These are phyloP conservation scores for Aegilops umbellulata DNA, from an alignment of 176 grass and related monocot species.

Conservation along the genomic window DNA sequence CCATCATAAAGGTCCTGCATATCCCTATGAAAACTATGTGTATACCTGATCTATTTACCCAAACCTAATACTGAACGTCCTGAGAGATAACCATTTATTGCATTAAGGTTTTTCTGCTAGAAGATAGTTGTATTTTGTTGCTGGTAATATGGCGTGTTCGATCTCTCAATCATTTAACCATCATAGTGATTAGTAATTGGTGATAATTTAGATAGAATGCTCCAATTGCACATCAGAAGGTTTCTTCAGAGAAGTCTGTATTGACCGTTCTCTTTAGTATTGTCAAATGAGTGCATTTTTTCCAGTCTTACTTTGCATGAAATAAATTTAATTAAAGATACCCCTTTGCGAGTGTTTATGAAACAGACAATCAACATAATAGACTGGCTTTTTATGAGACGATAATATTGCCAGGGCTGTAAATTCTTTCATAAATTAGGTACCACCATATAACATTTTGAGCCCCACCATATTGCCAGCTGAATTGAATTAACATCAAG, in stretches of 20 bases:
- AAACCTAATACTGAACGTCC: neutral
- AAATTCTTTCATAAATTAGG: neutral
- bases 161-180: neutral
- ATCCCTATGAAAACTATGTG: neutral
- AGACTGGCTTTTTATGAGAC: neutral
- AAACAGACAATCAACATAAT: no score
- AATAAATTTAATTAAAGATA: no score
- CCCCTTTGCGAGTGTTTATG: no score
- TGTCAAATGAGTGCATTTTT: no score
- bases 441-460: neutral
- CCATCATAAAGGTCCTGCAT: slow-evolving; percentile 55
- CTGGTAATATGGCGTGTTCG: neutral
- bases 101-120: neutral
- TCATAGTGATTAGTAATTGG: neutral
- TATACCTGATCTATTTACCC: slow-evolving; percentile 2
- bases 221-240: no score
- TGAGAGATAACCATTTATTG: neutral
- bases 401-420: neutral
- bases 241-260: no score
- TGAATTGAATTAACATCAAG: no score
- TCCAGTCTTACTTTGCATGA: no score
- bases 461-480: neutral
- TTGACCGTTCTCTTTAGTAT: no score
- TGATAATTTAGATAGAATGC: neutral
- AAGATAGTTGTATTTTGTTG: neutral